These are phyloP conservation scores for Penicilliopsis zonata DNA, from an alignment of 495 filamentous ascomycete species.

Conservation along the genomic window DNA sequence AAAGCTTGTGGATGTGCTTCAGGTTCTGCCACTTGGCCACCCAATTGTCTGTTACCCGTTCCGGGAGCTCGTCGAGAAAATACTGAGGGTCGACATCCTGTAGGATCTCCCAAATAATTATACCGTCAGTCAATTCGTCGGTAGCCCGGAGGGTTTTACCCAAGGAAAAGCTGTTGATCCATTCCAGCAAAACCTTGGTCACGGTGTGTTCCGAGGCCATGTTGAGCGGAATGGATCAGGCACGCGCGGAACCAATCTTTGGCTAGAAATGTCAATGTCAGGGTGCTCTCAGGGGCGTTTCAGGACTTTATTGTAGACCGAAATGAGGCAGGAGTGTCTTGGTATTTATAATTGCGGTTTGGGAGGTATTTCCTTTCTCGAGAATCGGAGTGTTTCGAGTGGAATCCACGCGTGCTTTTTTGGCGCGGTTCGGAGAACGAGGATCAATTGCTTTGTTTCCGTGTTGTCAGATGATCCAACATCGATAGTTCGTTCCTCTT, in stretches of 20 bases:
- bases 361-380: slow-evolving; percentile 1
- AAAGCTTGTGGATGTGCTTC: slow-evolving; percentile 54
- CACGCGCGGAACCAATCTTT: no score
- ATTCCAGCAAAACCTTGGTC: slow-evolving; percentile 43
- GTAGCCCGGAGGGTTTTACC: slow-evolving; percentile 32
- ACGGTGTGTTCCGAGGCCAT: slow-evolving; percentile 35
- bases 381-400: slow-evolving; percentile 1
- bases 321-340: no score
- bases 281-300: no score
- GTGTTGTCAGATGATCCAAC: neutral
- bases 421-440: slow-evolving; percentile 1
- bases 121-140: slow-evolving; percentile 63
- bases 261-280: no score
- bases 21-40: slow-evolving; percentile 46
- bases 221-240: slow-evolving; percentile 9
- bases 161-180: slow-evolving; percentile 43
- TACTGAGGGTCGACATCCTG: slow-evolving; percentile 56
- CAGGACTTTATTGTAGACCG: no score
- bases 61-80: slow-evolving; percentile 51
- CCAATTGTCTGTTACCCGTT: slow-evolving; percentile 37
- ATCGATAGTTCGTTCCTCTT: no score
- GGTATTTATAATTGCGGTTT: slow-evolving; percentile 1
- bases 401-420: slow-evolving; percentile 7
- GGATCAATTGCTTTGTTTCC: slow-evolving; percentile 1
- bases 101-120: slow-evolving; percentile 57